Conservation (phyloP, 352 stramenopile species). For the Peronospora destructor region DNA sequence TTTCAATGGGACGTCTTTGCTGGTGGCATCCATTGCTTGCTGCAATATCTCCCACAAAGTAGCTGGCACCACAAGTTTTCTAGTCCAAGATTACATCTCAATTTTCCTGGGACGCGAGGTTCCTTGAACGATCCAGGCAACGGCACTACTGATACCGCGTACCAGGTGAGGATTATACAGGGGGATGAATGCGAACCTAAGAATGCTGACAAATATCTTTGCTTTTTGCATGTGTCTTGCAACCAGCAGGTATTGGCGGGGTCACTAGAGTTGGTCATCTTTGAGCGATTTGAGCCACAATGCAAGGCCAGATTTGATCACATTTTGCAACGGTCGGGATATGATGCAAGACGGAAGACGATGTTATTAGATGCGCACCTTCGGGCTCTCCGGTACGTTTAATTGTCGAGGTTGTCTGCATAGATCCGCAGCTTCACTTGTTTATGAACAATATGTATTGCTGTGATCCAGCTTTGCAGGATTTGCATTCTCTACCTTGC, state of each 20-base stretch:
- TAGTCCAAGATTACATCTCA: conserved; percentile 69
- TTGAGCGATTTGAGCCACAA: conserved; percentile 64
- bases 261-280: conserved; percentile 80
- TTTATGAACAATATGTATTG: background rate
- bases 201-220: conserved; percentile 2
- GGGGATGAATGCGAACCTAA: background rate
- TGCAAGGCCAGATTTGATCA: conserved; percentile 53
- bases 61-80: conserved; percentile 57
- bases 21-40: conserved; percentile 70
- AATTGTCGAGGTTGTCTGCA: conserved; percentile 4
- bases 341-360: conserved; percentile 49
- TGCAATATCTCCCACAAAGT: conserved; percentile 70
- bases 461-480: conserved; percentile 40
- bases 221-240: conserved; percentile 1
- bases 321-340: conserved; percentile 54
- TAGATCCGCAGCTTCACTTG: background rate
- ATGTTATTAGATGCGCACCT: conserved; percentile 78
- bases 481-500: conserved; percentile 69
- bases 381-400: conserved; percentile 40
- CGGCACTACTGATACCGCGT: conserved; percentile 72
- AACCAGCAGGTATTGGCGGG: conserved; percentile 51
- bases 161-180: conserved; percentile 35
- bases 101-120: conserved; percentile 62
- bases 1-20: conserved; percentile 84
- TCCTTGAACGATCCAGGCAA: conserved; percentile 60